Percentiles rank a stretch among this genome's conserved stretches.
Conservation (phyloP, 2,329 filamentous ascomycete genomes). For the Neofusicoccum laricinum region DNA sequence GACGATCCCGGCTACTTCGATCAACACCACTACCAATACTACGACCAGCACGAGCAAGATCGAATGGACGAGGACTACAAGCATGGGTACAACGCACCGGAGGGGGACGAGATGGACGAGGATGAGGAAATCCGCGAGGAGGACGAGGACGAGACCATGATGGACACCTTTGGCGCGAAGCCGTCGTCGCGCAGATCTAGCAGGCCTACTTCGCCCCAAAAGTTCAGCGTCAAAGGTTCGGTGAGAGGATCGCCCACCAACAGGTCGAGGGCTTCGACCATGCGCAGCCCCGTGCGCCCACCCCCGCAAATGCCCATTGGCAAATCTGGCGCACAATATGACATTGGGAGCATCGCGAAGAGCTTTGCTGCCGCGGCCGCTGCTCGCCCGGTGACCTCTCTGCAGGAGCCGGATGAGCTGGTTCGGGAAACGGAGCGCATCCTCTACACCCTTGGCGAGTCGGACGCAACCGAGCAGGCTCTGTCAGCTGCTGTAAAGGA, state of each 20-base stretch:
- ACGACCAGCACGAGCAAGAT: constrained; percentile 34
- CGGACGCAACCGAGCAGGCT: constrained; percentile 28
- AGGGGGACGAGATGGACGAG: constrained; percentile 24
- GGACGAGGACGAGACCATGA: constrained; percentile 37
- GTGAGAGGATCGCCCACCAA: constrained; percentile 20
- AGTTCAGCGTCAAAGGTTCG: constrained; percentile 39
- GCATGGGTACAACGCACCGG: neutral
- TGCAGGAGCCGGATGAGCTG: constrained; percentile 68
- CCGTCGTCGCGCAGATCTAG: constrained; percentile 12
- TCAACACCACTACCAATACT: constrained; percentile 23
- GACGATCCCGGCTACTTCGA: constrained; percentile 18
- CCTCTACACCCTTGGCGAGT: constrained; percentile 45
- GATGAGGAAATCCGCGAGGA: constrained; percentile 25
- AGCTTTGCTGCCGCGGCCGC: constrained; percentile 27
- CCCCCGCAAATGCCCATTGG: constrained; percentile 7
- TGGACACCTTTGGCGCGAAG: constrained; percentile 19
- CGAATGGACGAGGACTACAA: constrained; percentile 9
- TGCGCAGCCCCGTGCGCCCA: constrained; percentile 20
- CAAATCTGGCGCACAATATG: constrained; percentile 51
- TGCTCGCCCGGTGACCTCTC: constrained; percentile 51
- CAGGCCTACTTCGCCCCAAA: constrained; percentile 23
- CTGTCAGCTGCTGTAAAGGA: constrained; percentile 30
- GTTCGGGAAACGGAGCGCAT: constrained; percentile 74
- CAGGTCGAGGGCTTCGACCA: constrained; percentile 22
- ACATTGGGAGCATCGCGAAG: constrained; percentile 69